A percentile compares a stretch with the other conserved stretches of the same genome.
Evolutionary conservation across 2,329 filamentous ascomycete genomes (phyloP).

Genomic region (Aspergillus hiratsukae): DNA sequence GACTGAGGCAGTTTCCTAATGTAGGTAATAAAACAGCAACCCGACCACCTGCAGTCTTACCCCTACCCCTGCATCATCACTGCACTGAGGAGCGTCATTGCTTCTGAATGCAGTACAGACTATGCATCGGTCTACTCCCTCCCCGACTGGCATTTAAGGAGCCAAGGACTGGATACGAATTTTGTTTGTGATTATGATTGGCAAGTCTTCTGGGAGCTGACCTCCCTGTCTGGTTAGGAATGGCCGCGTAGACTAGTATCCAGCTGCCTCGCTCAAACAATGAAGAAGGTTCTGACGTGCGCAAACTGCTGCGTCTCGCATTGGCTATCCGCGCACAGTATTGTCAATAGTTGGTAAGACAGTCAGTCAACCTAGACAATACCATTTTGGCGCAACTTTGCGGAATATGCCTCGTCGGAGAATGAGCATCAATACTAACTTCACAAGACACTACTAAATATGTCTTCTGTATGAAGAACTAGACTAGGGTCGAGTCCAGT

Average conservation of each 20-base stretch:
- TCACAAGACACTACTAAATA: background rate
- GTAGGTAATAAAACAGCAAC: background rate
- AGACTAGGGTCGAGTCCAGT: background rate
- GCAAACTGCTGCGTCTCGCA: background rate
- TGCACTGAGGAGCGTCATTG: background rate
- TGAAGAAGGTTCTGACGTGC: background rate
- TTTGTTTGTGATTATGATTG: no score
- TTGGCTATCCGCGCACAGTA: background rate
- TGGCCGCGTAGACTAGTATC: no score
- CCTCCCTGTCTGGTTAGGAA: background rate
- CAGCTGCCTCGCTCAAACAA: background rate
- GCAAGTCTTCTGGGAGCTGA: no score
- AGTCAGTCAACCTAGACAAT: background rate
- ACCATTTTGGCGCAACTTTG: no score
- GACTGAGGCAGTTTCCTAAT: background rate
- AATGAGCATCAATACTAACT: background rate
- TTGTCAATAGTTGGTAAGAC: background rate
- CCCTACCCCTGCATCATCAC: background rate
- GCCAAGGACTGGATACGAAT: background rate
- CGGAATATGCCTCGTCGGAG: background rate
- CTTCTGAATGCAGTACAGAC: background rate
- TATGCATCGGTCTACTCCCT: background rate
- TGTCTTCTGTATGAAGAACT: background rate
- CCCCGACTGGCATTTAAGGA: no score
- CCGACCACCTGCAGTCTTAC: no score